Conservation (phyloP, 148 eudicot genomes). For the Polygonum maritimum region DNA sequence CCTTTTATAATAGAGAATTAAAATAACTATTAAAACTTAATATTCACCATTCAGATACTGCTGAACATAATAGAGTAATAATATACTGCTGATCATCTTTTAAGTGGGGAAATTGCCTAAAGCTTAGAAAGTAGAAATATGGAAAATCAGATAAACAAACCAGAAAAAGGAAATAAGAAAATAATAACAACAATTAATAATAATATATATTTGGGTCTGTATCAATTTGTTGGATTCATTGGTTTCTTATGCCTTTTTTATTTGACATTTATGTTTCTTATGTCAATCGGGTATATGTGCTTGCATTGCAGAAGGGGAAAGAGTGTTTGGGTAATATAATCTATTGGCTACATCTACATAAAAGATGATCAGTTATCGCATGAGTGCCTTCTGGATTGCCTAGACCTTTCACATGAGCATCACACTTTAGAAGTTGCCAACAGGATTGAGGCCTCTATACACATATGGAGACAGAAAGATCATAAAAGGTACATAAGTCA, state of each 20-base stretch:
- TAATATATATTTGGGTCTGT: too few relatives aligned
- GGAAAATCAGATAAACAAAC: too few relatives aligned
- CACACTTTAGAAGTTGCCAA: constrained; percentile 37
- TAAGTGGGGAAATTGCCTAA: too few relatives aligned
- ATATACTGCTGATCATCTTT: too few relatives aligned
- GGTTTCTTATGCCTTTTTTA: neutral
- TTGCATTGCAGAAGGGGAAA: constrained; percentile 37
- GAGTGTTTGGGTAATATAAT: constrained; percentile 37
- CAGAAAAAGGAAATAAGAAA: too few relatives aligned
- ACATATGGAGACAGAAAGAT: constrained; percentile 31
- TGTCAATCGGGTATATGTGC: neutral
- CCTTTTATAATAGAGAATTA: too few relatives aligned
- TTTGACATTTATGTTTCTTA: neutral
- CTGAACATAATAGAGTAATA: too few relatives aligned
- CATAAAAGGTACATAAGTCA: constrained; percentile 16
- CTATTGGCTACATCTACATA: constrained; percentile 27
- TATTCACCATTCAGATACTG: too few relatives aligned
- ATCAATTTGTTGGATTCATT: too few relatives aligned
- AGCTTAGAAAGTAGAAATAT: too few relatives aligned
- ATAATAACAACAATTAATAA: too few relatives aligned
- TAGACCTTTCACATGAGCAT: constrained; percentile 37
- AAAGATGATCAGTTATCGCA: constrained; percentile 33
- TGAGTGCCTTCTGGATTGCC: constrained; percentile 31
- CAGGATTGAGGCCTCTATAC: constrained; percentile 29
- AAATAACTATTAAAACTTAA: too few relatives aligned